Evolutionary conservation across 1,284 basidiomycete genomes (phyloP), one percentile per base, ranked within the genome.

Genomic region (Xerocomus minutiporus): DNA sequence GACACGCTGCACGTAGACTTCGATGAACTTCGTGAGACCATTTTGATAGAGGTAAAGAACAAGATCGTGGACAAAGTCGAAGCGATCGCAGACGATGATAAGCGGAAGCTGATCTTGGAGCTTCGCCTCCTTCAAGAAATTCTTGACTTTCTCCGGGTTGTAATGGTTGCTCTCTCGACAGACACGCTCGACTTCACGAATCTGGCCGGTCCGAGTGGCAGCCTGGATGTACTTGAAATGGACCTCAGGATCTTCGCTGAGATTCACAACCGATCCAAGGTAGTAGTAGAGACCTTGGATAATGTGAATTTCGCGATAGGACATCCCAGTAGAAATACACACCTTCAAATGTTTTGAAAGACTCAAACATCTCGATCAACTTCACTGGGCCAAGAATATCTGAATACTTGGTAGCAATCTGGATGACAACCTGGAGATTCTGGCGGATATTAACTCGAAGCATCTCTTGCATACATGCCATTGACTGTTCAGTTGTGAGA

Each of bases 151-250:
- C 77, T 99, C 97, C 2, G 97, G 92, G 73, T 97, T 97, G 82
- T 99, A 99, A 74, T 79, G 81, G 75, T 99, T 98, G 71, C 91
- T 93, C 77, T 99, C 97, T 58, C 97, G 83, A 70, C 94, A 97
- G 66, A 99, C 96, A 54, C 97, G 92, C 75, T 99, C 97, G 57
- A 99, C 97, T 71, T 99, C 97, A 55, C 97, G 88, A 65, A 99
- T 94, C 71, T 99, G 97, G 42, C 96, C 96, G 20, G 97, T 99
- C 41, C 97, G 88, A 2, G 95, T 97, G 9, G 97, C 97, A 32
- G 97, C 97, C 70, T 99, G 97, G 66, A 99, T 98, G 76, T 99
- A 99, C 80, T 99, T 99, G 86, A 98, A 99, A 79, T 98, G 92
- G 3, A 99, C 97, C 72, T 99, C 97, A 15, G 93, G 82, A 72